Conservation (phyloP, 306 rosid genomes). For the Casuarina equisetifolia region DNA sequence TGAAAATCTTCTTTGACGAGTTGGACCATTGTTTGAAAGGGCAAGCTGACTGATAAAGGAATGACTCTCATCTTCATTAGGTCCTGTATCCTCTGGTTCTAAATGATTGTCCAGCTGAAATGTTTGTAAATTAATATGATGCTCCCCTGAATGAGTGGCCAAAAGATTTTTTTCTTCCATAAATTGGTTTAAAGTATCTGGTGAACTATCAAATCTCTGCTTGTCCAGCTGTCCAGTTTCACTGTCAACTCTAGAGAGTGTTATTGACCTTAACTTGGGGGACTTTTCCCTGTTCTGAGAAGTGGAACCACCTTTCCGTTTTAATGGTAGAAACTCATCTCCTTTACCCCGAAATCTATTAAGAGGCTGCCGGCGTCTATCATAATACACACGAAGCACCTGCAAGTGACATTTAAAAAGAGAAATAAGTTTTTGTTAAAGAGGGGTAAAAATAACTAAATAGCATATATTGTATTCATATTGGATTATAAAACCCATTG, state of each 20-base stretch:
- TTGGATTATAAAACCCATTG: constrained; percentile 10
- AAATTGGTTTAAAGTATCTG: constrained; percentile 32
- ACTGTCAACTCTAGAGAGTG: constrained; percentile 44
- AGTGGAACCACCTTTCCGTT: constrained; percentile 38
- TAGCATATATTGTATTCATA: constrained; percentile 6
- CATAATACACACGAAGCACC: constrained; percentile 76
- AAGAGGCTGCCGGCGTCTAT: constrained; percentile 54
- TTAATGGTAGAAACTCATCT: constrained; percentile 33
- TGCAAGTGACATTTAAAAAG: constrained; percentile 34
- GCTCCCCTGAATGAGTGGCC: constrained; percentile 40
- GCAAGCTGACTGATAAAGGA: constrained; percentile 45
- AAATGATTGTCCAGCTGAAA: constrained; percentile 43
- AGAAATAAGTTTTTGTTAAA: neutral
- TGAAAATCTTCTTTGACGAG: constrained; percentile 65
- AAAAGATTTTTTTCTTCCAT: constrained; percentile 38
- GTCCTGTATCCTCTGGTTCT: constrained; percentile 40
- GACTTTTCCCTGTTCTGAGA: constrained; percentile 35
- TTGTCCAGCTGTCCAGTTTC: constrained; percentile 38
- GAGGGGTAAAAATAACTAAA: neutral
- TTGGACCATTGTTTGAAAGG: constrained; percentile 54
- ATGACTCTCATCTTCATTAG: constrained; percentile 36
- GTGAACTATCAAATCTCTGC: constrained; percentile 16
- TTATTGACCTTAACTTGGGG: constrained; percentile 46
- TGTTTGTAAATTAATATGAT: constrained; percentile 32
- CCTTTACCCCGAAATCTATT: constrained; percentile 41